These are phyloP conservation scores for Trichoderma gracile DNA, from an alignment of 2,329 filamentous ascomycete genomes.

Conservation along the genomic window DNA sequence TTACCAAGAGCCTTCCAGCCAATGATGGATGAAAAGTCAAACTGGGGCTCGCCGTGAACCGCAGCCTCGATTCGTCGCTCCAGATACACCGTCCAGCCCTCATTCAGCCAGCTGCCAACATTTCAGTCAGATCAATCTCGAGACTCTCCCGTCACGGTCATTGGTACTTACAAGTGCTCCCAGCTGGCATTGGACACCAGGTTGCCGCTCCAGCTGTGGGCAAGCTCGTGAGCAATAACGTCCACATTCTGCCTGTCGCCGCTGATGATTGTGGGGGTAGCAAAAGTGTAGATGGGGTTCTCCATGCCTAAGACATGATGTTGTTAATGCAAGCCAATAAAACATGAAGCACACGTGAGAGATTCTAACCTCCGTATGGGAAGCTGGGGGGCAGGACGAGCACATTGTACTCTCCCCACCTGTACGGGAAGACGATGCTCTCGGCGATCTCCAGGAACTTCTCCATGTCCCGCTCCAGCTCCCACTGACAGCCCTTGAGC, in stretches of 20 bases:
- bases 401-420: slow-evolving; percentile 94
- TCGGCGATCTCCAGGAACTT: slow-evolving; percentile 88
- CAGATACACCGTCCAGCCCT: slow-evolving; percentile 93
- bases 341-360: not conserved
- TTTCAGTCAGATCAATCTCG: slow-evolving; percentile 6
- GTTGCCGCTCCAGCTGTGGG: slow-evolving; percentile 85
- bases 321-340: not conserved
- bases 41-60: slow-evolving; percentile 79
- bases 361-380: slow-evolving; percentile 71
- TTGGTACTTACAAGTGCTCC: slow-evolving; percentile 68
- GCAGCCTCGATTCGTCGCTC: slow-evolving; percentile 79
- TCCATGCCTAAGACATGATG: slow-evolving; percentile 66
- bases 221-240: slow-evolving; percentile 86
- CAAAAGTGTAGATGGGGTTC: slow-evolving; percentile 93
- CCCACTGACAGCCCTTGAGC: slow-evolving; percentile 80
- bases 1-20: slow-evolving; percentile 83
- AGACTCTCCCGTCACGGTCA: too few relatives aligned
- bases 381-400: slow-evolving; percentile 87
- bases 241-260: slow-evolving; percentile 91
- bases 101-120: slow-evolving; percentile 60
- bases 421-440: slow-evolving; percentile 78
- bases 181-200: slow-evolving; percentile 75
- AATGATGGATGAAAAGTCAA: slow-evolving; percentile 93
- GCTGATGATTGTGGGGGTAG: slow-evolving; percentile 90
- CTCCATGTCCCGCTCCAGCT: slow-evolving; percentile 88